A percentile compares a stretch with the other conserved stretches of the same genome.
These are phyloP conservation scores for Aspergillus egyptiacus DNA, from an alignment of 495 filamentous ascomycete genomes.

Conservation along the genomic window DNA sequence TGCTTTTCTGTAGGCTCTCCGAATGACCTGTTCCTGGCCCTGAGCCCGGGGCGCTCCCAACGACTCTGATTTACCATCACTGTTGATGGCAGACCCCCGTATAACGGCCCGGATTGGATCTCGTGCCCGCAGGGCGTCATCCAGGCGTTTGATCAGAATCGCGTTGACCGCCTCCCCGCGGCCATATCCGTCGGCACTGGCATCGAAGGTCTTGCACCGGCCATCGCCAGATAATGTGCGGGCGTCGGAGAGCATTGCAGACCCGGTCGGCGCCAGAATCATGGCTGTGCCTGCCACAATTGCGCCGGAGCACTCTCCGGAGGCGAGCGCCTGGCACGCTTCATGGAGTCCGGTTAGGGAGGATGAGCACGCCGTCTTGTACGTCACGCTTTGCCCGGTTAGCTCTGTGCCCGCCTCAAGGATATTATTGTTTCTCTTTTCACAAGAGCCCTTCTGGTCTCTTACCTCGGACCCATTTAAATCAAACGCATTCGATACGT, in stretches of 20 bases:
- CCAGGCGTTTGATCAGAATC: constrained; percentile 27
- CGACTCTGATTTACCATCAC: constrained; percentile 23
- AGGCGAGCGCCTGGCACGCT: constrained; percentile 23
- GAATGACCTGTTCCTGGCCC: constrained; percentile 18
- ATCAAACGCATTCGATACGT: constrained; percentile 31
- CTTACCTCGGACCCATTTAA: constrained; percentile 21
- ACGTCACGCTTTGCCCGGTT: constrained; percentile 16
- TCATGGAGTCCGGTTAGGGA: constrained; percentile 25
- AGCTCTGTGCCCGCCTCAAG: not conserved
- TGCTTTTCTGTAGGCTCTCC: constrained; percentile 25
- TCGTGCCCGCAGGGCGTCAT: constrained; percentile 23
- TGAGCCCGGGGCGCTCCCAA: not conserved
- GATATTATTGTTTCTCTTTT: no score
- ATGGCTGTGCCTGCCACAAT: constrained; percentile 37
- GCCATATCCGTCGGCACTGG: constrained; percentile 55
- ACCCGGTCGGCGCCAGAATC: constrained; percentile 31
- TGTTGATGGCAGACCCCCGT: constrained; percentile 27
- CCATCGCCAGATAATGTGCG: constrained; percentile 20
- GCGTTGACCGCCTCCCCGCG: constrained; percentile 50
- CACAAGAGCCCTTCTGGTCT: constrained; percentile 14
- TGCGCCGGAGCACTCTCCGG: constrained; percentile 32
- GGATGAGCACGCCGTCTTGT: constrained; percentile 33
- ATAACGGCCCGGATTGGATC: constrained; percentile 38
- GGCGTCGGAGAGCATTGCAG: constrained; percentile 24
- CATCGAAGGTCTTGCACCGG: constrained; percentile 54